Evolutionary conservation across 2,329 filamentous ascomycete species (phyloP).

Genomic region (Raffaelea deltoideospora): DNA sequence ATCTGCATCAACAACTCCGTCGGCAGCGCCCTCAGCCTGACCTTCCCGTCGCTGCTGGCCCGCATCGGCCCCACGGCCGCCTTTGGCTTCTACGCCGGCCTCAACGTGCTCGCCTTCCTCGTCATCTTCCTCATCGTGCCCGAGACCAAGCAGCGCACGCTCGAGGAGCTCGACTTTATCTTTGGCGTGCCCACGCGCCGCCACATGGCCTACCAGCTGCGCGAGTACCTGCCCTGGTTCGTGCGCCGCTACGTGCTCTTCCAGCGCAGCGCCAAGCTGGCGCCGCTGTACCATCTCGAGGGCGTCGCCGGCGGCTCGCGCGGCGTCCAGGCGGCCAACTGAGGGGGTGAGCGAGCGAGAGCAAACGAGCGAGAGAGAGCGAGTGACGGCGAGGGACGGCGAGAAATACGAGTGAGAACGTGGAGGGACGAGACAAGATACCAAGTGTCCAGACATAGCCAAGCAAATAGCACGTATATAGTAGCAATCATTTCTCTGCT

Average conservation of each 20-base stretch:
- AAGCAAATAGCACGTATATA: no score
- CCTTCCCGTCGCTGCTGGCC: conserved; percentile 1
- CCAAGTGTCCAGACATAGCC: no score
- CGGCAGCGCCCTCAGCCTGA: conserved; percentile 22
- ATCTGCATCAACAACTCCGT: conserved; percentile 51
- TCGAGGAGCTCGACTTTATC: conserved; percentile 44
- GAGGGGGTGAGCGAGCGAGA: no score
- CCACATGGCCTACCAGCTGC: conserved; percentile 42
- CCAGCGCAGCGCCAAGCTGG: conserved; percentile 27
- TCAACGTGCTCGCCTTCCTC: conserved; percentile 37
- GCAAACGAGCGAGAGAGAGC: no score
- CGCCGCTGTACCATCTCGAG: conserved; percentile 27
- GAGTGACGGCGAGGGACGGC: no score
- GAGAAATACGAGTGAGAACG: no score
- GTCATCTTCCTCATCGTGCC: conserved; percentile 42
- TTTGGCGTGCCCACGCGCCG: conserved; percentile 44
- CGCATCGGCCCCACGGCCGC: conserved; percentile 17
- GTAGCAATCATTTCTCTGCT: no score
- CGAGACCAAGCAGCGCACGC: conserved; percentile 42
- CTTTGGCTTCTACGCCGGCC: conserved; percentile 37
- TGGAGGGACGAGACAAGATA: no score
- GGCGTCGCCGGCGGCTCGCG: no score
- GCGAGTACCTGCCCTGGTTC: conserved; percentile 43
- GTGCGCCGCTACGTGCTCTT: conserved; percentile 41
- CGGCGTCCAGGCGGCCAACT: no score